Evolutionary conservation across 352 stramenopile genomes (phyloP).

Genomic region (Blastocystis sp.): DNA sequence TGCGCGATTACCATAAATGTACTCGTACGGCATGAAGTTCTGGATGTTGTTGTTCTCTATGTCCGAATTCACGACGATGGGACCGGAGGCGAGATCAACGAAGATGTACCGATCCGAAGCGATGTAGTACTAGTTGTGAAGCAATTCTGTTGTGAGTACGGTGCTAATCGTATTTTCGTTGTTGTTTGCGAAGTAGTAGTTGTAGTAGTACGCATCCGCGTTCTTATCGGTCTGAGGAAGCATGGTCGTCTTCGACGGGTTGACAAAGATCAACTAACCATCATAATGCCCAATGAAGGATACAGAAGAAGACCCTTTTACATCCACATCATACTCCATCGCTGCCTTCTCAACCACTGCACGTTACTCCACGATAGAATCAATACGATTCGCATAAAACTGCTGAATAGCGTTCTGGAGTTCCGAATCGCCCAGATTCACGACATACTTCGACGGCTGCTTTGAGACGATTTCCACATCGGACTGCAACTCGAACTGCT

Average conservation of each 20-base stretch:
- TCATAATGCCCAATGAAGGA: not conserved
- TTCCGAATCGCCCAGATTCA: slow-evolving; percentile 25
- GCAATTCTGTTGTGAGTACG: not conserved
- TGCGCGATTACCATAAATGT: slow-evolving; percentile 7
- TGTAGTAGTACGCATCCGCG: slow-evolving; percentile 63
- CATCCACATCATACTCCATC: not conserved
- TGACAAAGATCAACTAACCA: slow-evolving; percentile 61
- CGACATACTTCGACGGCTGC: slow-evolving; percentile 53
- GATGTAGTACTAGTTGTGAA: slow-evolving; percentile 25
- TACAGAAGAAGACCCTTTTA: not conserved
- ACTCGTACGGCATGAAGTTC: slow-evolving; percentile 41
- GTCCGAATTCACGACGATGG: slow-evolving; percentile 19
- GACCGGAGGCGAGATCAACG: slow-evolving; percentile 18
- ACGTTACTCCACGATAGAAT: not conserved
- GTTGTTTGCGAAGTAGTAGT: slow-evolving; percentile 58
- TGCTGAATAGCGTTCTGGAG: slow-evolving; percentile 42
- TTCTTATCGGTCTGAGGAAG: slow-evolving; percentile 32
- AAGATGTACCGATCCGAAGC: slow-evolving; percentile 24
- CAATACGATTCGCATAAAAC: not conserved
- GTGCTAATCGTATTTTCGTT: slow-evolving; percentile 57
- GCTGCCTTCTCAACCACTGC: slow-evolving; percentile 22
- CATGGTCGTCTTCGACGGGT: slow-evolving; percentile 53
- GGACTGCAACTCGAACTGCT: not conserved
- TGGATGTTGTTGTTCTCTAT: slow-evolving; percentile 64
- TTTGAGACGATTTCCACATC: slow-evolving; percentile 39